These are phyloP conservation scores for Corymbia calophylla DNA, from an alignment of 441 rosid genomes.

Conservation along the genomic window DNA sequence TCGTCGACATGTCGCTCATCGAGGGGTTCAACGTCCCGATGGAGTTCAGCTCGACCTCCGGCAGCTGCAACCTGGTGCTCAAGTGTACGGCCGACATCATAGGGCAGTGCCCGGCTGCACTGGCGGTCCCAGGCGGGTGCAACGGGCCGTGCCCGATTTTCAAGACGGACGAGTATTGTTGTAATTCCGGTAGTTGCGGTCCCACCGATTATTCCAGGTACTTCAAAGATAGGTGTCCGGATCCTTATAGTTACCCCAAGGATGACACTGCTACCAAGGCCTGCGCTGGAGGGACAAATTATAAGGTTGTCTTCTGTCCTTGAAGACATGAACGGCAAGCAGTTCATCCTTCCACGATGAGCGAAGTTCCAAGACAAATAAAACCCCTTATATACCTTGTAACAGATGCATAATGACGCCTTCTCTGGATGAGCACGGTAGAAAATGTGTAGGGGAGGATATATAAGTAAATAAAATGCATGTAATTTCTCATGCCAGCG, in stretches of 20 bases:
- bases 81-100: neutral
- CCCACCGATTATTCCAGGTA: neutral
- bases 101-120: neutral
- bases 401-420: neutral
- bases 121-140: neutral
- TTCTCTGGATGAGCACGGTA: neutral
- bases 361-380: neutral
- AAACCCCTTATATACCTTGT: neutral
- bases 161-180: neutral
- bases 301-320: neutral
- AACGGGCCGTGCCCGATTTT: neutral
- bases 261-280: slow-evolving; percentile 31
- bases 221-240: neutral
- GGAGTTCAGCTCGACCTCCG: neutral
- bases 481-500: neutral
- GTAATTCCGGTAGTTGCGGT: neutral
- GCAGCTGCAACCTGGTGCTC: neutral
- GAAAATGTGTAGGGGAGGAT: neutral
- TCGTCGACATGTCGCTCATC: neutral
- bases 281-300: neutral
- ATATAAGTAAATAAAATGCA: neutral
- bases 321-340: neutral
- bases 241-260: slow-evolving; percentile 45
- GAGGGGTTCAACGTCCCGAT: neutral
- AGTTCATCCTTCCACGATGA: neutral